Base-by-base conservation (phyloP, 139 green algal species). In the Tetratostichococcus sp. region DNA sequence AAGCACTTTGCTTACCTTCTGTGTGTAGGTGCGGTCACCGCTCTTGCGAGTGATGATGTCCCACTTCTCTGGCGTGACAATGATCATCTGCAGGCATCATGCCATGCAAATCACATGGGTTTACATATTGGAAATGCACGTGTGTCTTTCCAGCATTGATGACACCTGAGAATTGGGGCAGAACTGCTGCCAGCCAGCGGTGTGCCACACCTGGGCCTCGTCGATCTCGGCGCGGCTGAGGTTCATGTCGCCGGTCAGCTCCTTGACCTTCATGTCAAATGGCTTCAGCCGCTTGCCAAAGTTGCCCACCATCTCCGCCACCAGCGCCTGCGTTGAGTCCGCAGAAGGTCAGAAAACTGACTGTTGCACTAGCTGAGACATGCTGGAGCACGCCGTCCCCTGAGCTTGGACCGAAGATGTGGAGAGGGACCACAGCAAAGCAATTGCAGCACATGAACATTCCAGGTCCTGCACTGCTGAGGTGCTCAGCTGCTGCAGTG, bases 51-150 rank as follows among this genome's bases (percentile, higher is more conserved):
- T 99, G 82, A 99, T 95, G 86, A 99, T 98, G 85, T 99, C 95
- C 96, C 96, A 99, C 89, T 99, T 99, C 86, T 99, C 95, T 6
- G 95, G 95, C 6, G 95, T 99, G 26, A 92, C 97, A n/a, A 99
- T 91, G 35, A 99, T 99, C 80, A 99, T 88, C 81, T 96, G 89
- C 59, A 77, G 65, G 30, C 4, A 67, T 30, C 5, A 68, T 43
- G 34, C 2, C 32, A 25, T n/a, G n/a, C n/a, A n/a, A n/a, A n/a
- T n/a, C n/a, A n/a, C n/a, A n/a, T n/a, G n/a, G n/a, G n/a, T n/a
- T n/a, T n/a, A n/a, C n/a, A n/a, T n/a, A n/a, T n/a, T n/a, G n/a
- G n/a, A n/a, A 35, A 70, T 16, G 35, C 0, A 58, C 2, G 65
- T 21, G 65, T 14, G n/a, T 35, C 2, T 6, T 67, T 14, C 11